phyloP scores from a whole-genome alignment of 176 grass and related monocot species.

The Poa pratensis region DNA sequence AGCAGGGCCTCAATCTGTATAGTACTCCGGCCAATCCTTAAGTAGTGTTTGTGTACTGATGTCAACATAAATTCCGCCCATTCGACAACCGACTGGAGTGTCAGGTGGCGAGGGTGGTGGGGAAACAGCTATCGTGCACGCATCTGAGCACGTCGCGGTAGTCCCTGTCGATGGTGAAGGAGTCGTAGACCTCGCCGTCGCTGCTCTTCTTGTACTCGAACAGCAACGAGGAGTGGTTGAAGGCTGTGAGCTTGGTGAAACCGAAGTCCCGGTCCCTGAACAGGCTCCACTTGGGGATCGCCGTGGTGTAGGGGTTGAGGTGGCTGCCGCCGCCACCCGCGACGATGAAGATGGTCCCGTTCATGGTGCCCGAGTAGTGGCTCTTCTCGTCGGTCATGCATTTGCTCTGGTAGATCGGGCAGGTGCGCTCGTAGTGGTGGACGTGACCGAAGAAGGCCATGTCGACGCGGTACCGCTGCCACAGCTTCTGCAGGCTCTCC shows the following conservation, averaged over 20 bases:
- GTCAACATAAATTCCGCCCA: no score
- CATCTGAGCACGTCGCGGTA: slow-evolving; percentile 79
- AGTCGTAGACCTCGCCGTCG: slow-evolving; percentile 66
- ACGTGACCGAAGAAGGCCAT: slow-evolving; percentile 80
- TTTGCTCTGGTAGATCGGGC: slow-evolving; percentile 85
- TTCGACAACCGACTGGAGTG: background rate
- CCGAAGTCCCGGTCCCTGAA: slow-evolving; percentile 62
- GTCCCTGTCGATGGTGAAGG: slow-evolving; percentile 72
- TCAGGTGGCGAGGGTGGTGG: slow-evolving; percentile 69
- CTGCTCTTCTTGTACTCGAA: slow-evolving; percentile 92
- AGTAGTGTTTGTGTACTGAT: no score
- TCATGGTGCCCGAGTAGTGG: slow-evolving; percentile 67
- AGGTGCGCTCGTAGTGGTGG: slow-evolving; percentile 85
- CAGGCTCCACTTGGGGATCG: slow-evolving; percentile 72
- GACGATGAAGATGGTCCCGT: slow-evolving; percentile 84
- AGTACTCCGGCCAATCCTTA: no score
- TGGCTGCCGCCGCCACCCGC: slow-evolving; percentile 71
- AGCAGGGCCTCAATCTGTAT: no score
- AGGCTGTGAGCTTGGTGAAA: slow-evolving; percentile 84
- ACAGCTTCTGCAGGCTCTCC: slow-evolving; percentile 72
- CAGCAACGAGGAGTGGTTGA: slow-evolving; percentile 90
- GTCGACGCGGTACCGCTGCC: slow-evolving; percentile 89
- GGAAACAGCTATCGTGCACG: slow-evolving; percentile 73
- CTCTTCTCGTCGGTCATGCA: slow-evolving; percentile 54
- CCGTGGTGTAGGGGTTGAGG: slow-evolving; percentile 47